Evolutionary conservation across 495 filamentous ascomycete species (phyloP).

Genomic region (Xylaria grammica): DNA sequence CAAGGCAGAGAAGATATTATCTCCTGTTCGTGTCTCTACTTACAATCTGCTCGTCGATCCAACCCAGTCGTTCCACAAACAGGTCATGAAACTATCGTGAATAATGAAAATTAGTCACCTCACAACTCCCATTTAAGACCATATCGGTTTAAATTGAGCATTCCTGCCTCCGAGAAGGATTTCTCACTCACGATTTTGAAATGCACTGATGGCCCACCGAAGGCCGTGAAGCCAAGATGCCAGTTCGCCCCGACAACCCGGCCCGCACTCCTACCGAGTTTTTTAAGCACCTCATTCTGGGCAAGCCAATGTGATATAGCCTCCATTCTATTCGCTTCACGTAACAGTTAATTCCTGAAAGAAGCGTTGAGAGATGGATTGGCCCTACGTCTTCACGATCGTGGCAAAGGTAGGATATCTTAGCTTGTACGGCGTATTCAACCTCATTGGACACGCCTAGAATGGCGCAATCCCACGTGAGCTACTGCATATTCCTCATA

Average conservation of each 20-base stretch:
- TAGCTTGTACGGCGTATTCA: too few species aligned
- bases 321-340: background rate
- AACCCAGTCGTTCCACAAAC: slow-evolving; percentile 69
- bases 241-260: slow-evolving; percentile 53
- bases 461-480: slow-evolving; percentile 1
- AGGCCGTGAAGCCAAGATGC: slow-evolving; percentile 73
- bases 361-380: too few species aligned
- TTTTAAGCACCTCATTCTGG: background rate
- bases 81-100: slow-evolving; percentile 57
- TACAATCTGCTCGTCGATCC: slow-evolving; percentile 79
- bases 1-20: background rate
- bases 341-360: too few species aligned
- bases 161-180: background rate
- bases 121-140: too few species aligned
- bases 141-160: too few species aligned
- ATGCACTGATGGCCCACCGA: slow-evolving; percentile 74
- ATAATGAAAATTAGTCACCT: too few species aligned
- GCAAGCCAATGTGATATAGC: background rate
- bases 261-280: background rate
- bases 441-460: background rate
- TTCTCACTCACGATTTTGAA: slow-evolving; percentile 62
- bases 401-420: background rate
- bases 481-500: background rate
- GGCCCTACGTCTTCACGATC: too few species aligned
- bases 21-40: slow-evolving; percentile 8